phyloP scores from a whole-genome alignment of 2,329 filamentous ascomycete species.

The Neospermospora avenae region DNA sequence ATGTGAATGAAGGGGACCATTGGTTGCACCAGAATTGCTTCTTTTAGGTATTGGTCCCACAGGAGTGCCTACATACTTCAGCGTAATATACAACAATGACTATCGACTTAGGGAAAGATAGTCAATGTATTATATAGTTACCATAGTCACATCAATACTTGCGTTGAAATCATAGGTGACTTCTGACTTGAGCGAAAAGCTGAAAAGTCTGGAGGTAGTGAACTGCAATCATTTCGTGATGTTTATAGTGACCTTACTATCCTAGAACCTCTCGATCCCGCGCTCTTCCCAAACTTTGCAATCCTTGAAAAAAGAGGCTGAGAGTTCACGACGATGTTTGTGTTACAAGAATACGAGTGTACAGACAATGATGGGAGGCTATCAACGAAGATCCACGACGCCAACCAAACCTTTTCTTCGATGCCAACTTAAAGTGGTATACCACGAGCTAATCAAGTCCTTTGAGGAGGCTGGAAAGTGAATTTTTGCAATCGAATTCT shows the following conservation, averaged over 20 bases:
- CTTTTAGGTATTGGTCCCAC: neutral
- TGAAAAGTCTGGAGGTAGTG: neutral
- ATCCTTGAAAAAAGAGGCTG: conserved; percentile 39
- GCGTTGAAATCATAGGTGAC: conserved; percentile 43
- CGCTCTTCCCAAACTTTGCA: conserved; percentile 37
- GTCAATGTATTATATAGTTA: conserved; percentile 26
- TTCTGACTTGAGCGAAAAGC: conserved; percentile 35
- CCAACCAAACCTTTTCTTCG: conserved; percentile 38
- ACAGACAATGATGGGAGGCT: conserved; percentile 37
- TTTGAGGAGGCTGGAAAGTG: conserved; percentile 36
- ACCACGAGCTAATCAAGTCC: conserved; percentile 39
- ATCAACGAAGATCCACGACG: conserved; percentile 41
- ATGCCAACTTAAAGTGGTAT: conserved; percentile 47
- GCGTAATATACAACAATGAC: too few relatives aligned
- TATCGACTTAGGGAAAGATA: neutral
- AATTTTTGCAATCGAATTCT: conserved; percentile 31
- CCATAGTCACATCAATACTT: conserved; percentile 33
- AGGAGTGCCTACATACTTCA: neutral
- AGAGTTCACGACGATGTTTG: conserved; percentile 40
- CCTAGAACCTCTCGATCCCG: conserved; percentile 43
- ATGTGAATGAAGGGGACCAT: neutral
- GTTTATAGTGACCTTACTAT: conserved; percentile 23
- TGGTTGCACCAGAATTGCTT: neutral
- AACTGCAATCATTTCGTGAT: too few relatives aligned
- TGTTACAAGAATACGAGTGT: conserved; percentile 39